Base-by-base conservation (phyloP, 2,329 filamentous ascomycete species). In the Zasmidium citrigriseum region DNA sequence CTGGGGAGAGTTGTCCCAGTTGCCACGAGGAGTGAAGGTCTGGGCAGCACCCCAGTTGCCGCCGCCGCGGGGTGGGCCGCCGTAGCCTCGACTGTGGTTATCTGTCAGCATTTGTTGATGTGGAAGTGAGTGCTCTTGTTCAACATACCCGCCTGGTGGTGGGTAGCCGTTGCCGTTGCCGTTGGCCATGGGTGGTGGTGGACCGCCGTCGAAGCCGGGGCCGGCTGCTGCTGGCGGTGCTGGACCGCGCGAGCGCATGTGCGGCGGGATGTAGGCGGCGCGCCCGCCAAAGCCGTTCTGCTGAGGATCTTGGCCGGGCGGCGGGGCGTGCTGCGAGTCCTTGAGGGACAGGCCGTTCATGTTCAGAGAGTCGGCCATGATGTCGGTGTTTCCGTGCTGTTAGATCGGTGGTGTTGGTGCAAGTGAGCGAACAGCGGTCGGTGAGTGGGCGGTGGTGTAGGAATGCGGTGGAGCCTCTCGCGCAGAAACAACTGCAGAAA, bases 351-450 rank as follows among this genome's bases (percentile, higher is more conserved):
- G 82, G 74, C 86, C 86, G 74, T 83, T 84, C 85, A 93, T 92
- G 82, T 91, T 91, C 71, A 95, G 84, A 82, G 93, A 88, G 72
- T 91, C 89, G 76, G 89, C 89, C 89, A 92, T 92, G 62, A 50
- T 57, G 54, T 23, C 27, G 24, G 48, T 29, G 34, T 29, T 52
- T 41, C 20, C 16, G 57, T 54, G 47, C 23, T 55, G 55, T 52
- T 62, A 20, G 54, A 55, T 58, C n/a, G 20, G 54, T 54, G 25
- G 60, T 50, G 48, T 52, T 52, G 20, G 56, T 58, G 46, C 49
- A 47, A 70, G 67, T 62, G 68, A 70, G 64, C 64, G 67, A 64
- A 67, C 61, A 46, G 55, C 51, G 67, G 66, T 69, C 66, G 66
- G 64, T 67, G 62, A 56, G 47, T 50, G 54, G 57, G 29, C 38